phyloP scores from a whole-genome alignment of 2,329 filamentous ascomycete genomes.

The Neonectria coccinea region DNA sequence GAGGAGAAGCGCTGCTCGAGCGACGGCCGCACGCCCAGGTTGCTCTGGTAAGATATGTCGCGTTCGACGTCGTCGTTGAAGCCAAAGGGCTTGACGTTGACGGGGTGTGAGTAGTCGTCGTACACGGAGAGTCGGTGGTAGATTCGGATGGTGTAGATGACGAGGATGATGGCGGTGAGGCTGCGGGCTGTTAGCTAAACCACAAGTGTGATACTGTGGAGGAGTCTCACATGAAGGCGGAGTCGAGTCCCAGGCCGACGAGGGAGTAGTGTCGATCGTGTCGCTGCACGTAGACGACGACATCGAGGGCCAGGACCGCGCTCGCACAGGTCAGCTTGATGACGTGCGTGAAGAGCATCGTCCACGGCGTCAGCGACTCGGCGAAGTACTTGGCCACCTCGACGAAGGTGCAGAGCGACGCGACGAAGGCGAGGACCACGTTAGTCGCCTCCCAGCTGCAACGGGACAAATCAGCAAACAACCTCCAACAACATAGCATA shows the following conservation, averaged over 20 bases:
- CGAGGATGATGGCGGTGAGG: conserved; percentile 56
- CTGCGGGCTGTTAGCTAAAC: conserved; percentile 24
- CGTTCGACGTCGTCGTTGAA: conserved; percentile 52
- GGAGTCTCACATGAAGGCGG: conserved; percentile 59
- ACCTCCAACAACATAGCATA: neutral
- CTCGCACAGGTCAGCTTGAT: conserved; percentile 62
- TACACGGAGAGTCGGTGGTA: conserved; percentile 62
- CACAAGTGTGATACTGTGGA: neutral
- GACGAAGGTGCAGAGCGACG: conserved; percentile 59
- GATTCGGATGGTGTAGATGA: conserved; percentile 59
- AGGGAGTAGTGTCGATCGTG: conserved; percentile 61
- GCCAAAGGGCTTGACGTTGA: conserved; percentile 62
- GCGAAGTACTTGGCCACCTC: conserved; percentile 60
- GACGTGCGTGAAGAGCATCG: conserved; percentile 63
- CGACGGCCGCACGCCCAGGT: conserved; percentile 34
- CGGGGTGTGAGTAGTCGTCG: conserved; percentile 63
- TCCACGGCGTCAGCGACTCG: conserved; percentile 66
- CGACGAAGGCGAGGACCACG: conserved; percentile 61
- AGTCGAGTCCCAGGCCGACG: conserved; percentile 62
- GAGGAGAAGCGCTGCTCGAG: conserved; percentile 46
- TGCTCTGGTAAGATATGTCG: conserved; percentile 43
- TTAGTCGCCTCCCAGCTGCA: conserved; percentile 66
- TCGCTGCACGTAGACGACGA: conserved; percentile 61
- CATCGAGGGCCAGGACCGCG: conserved; percentile 62
- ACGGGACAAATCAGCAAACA: neutral